Base-by-base conservation (phyloP, 1,139 yeast genomes). In the Yarrowia galli region DNA sequence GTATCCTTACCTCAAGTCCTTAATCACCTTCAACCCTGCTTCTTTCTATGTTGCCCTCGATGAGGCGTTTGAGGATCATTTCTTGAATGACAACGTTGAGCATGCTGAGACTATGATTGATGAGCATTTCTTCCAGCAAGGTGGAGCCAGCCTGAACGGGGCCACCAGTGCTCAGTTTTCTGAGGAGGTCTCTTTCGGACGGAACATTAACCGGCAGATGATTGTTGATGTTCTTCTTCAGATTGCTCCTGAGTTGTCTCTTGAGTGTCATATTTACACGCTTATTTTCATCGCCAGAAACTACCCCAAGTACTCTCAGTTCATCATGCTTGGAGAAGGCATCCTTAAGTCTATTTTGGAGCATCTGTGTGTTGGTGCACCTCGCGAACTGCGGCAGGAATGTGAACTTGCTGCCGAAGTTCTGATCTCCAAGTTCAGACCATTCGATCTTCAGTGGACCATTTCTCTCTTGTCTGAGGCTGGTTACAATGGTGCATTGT, bases 281-380 rank as follows among this genome's bases (percentile, higher is more conserved):
- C 83, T 90, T 18, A 84, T 91, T 8, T 92, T 92, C 73, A 79
- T 92, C 38, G 90, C 92, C 0, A 76, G 93, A 67, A 91, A 90
- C 74, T 86, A 88, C 70, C 88, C 97, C 3, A 92, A 92, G 75
- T 92, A 89, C 74, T 81, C 86, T 3, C 97, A 92, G 76, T 92
- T 89, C 71, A 82, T 92, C 16, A 80, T 91, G 51, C 78, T 92
- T 2, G 85, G 93, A 0, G 93, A 89, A 66, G 81, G 86, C 5
- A 78, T 80, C 0, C 75, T 89, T 53, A 81, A 83, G 5, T 75
- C 77, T 9, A 79, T 89, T 6, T 78, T 90, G 28, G 79, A 81
- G 4, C 79, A 78, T 15, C 78, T 91, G 42, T 87, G 92, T 71
- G 80, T 78, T 69, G 79, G 79, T 18, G 75, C 74, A 1, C 78